These are phyloP conservation scores for Rhodamnia rubescens DNA, from an alignment of 345 rosid genomes.

Conservation along the genomic window DNA sequence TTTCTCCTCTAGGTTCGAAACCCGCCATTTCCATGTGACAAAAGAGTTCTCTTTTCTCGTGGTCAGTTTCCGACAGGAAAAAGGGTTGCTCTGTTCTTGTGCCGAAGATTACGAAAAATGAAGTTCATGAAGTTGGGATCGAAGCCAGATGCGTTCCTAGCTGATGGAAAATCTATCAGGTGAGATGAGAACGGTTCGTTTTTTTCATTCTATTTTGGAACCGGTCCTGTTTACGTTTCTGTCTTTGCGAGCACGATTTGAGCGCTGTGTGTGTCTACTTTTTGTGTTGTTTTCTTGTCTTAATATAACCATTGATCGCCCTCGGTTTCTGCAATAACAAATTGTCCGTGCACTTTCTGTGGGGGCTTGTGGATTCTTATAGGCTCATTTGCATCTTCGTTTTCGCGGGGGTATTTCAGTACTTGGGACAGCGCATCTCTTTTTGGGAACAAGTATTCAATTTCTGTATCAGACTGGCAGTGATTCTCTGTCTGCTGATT, in stretches of 20 bases:
- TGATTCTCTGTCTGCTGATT: background rate
- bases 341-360: background rate
- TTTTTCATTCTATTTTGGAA: background rate
- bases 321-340: background rate
- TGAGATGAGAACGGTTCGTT: conserved; percentile 10
- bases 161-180: conserved; percentile 67
- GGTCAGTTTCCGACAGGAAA: background rate
- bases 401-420: background rate
- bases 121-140: conserved; percentile 95
- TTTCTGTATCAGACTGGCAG: background rate
- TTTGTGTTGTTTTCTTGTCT: background rate
- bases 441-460: background rate
- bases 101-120: conserved; percentile 21
- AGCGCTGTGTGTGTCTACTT: background rate
- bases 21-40: background rate
- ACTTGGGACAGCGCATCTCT: background rate
- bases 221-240: background rate
- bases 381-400: background rate
- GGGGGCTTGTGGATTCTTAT: background rate
- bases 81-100: background rate
- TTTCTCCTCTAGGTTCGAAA: background rate
- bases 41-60: background rate
- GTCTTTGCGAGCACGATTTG: background rate
- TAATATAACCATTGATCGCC: background rate
- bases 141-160: conserved; percentile 79